Base-by-base conservation (phyloP, 2,329 filamentous ascomycete species). In the Fusarium oligoseptatum region DNA sequence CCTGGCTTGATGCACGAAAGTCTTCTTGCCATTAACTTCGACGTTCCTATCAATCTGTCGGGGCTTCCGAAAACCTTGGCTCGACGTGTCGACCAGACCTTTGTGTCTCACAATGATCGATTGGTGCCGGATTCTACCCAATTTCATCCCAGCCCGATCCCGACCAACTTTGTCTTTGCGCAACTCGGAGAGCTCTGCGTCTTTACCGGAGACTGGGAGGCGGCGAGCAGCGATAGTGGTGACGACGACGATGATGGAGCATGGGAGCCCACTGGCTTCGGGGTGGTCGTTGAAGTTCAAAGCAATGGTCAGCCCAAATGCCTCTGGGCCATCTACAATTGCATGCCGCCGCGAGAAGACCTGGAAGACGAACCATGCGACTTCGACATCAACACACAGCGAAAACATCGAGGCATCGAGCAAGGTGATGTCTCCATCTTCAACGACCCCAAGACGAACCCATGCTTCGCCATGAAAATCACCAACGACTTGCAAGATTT, bases 101-200 rank as follows among this genome's bases (percentile, higher is more conserved):
- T 43, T 10, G 20, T 12, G 37, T 39, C 4, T 39, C 37, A 39
- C 37, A 17, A 39, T 39, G 37, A 17, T n/a, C 37, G 17, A 39
- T 10, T n/a, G 37, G 17, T 17, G 37, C 37, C 8, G 9, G 37
- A 39, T 10, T 39, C 17, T 39, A 10, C 37, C 37, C 37, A 39
- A 39, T n/a, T 9, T 39, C 8, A 39, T 10, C 37, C 37, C 10
- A 7, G 8, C 17, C 17, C n/a, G 37, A 39, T 8, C 7, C 8
- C 15, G 37, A 20, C 41, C 41, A 45, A 39, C 9, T 65, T 65
- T 29, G 61, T 60, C 10, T 67, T 67, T 24, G n/a, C 24, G 14
- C 50, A 67, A 27, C 34, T 65, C 0, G 50, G 61, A 2, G 14
- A 27, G 4, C 66, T 60, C 14, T 57, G 50, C 6, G 12, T 34